A percentile compares a stretch with the other conserved stretches of the same genome.
Conservation (phyloP, 805 yeast genomes). For the Ogataea trehalophila region DNA sequence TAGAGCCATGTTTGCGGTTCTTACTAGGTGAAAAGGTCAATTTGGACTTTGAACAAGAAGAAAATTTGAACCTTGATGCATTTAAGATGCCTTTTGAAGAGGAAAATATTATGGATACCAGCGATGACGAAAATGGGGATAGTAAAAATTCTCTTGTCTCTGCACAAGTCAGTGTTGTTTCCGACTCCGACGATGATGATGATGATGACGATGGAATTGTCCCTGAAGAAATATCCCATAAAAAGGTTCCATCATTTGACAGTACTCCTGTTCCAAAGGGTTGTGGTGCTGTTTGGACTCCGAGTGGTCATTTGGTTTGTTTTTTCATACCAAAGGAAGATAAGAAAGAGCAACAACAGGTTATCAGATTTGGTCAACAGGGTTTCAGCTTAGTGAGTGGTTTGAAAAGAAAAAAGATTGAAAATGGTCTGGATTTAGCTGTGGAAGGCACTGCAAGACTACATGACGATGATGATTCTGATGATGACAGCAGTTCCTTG, state of each 20-base stretch:
- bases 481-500: slow-evolving; percentile 24
- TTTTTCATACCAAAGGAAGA: slow-evolving; percentile 63
- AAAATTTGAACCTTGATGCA: slow-evolving; percentile 26
- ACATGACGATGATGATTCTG: slow-evolving; percentile 25
- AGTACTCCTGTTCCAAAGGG: slow-evolving; percentile 90
- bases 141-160: slow-evolving; percentile 12
- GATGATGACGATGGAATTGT: slow-evolving; percentile 23
- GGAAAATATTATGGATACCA: slow-evolving; percentile 17
- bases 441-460: slow-evolving; percentile 15
- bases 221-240: slow-evolving; percentile 2
- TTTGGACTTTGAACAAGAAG: slow-evolving; percentile 34
- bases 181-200: slow-evolving; percentile 20
- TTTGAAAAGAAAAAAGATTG: slow-evolving; percentile 23
- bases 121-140: slow-evolving; percentile 21
- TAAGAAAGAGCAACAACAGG: slow-evolving; percentile 35
- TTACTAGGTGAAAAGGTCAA: slow-evolving; percentile 77
- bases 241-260: slow-evolving; percentile 43
- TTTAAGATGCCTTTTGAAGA: slow-evolving; percentile 26
- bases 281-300: slow-evolving; percentile 88
- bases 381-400: slow-evolving; percentile 41
- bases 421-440: slow-evolving; percentile 17
- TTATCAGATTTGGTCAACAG: slow-evolving; percentile 48
- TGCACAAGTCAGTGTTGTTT: slow-evolving; percentile 12
- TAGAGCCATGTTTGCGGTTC: slow-evolving; percentile 74
- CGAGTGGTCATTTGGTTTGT: slow-evolving; percentile 73